phyloP scores from a whole-genome alignment of 1,139 yeast species.

The Zygosaccharomyces pseudobailii region DNA sequence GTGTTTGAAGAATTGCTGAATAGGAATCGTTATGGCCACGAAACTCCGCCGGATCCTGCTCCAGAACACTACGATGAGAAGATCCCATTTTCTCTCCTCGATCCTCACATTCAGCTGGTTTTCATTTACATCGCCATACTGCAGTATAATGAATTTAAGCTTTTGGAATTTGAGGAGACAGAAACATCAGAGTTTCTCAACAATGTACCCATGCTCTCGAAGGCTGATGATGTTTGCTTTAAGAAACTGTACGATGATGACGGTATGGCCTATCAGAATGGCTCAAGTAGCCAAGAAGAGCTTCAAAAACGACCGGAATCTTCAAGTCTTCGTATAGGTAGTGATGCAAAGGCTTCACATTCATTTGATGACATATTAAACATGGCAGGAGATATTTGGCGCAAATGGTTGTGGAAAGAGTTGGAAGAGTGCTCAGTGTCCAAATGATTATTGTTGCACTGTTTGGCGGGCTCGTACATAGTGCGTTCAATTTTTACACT shows the following conservation, averaged over 20 bases:
- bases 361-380: conserved; percentile 49
- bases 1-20: conserved; percentile 28
- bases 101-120: conserved; percentile 73
- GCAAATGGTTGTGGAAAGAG: conserved; percentile 78
- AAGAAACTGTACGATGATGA: conserved; percentile 24
- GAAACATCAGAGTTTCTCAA: conserved; percentile 79
- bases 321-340: conserved; percentile 32
- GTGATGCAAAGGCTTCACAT: conserved; percentile 34
- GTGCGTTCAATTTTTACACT: neutral
- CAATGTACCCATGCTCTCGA: conserved; percentile 41
- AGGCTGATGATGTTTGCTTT: conserved; percentile 31
- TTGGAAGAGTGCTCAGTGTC: conserved; percentile 41
- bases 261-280: conserved; percentile 3
- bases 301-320: conserved; percentile 12
- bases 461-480: neutral
- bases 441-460: conserved; percentile 3
- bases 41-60: conserved; percentile 3
- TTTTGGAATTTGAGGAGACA: conserved; percentile 83
- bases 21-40: conserved; percentile 24
- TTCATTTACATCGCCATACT: conserved; percentile 75
- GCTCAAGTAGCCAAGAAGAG: conserved; percentile 11
- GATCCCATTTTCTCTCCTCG: conserved; percentile 62
- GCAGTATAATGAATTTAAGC: conserved; percentile 70
- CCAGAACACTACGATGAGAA: conserved; percentile 12
- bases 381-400: conserved; percentile 86